Evolutionary conservation across 768 basidiomycete genomes (phyloP), one percentile per base, ranked within the genome.

Genomic region (Naematelia encephala): DNA sequence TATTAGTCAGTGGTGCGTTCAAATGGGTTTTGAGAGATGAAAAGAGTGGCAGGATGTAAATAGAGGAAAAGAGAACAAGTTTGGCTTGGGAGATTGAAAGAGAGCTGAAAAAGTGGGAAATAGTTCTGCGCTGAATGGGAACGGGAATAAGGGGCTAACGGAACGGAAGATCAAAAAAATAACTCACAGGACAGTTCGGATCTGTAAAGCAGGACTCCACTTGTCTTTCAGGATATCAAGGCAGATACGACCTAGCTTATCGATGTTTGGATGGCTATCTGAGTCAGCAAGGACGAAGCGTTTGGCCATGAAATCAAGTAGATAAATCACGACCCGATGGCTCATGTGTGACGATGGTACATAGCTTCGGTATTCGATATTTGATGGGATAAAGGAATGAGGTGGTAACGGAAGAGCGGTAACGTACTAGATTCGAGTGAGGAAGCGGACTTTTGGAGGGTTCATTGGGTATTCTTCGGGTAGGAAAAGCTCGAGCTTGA

Each of bases 401-500:
- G 16, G 34, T 8, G 34, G 8, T 8, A 8, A 39, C 8, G 19
- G 46, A 47, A 47, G 5, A 21, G 19, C 25, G n/a, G 46, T 21
- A 47, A 47, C 25, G 19, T 47, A 47, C 71, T 94, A 93, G 81
- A 97, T 94, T 86, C 92, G 93, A 57, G 93, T 96, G 68, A 96
- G 81, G 81, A 94, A 97, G 66, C 94, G 84, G 58, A 99, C 96
- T 80, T 99, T 99, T 22, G 96, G 96, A 0, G 96, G 94, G 51
- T 88, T 89, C 96, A 99, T 99, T 0, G 96, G 96, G 79, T 99
- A 99, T 78, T 98, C 96, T 78, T 98, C 96, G 3, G 96, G 96
- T 25, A 99, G 82, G 81, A 98, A 99, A 45, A 99, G 82, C 78
- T 99, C 96, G n/a, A 98, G 83, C 69, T 87, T 88, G 81, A 98